Percentiles rank a stretch among this genome's conserved stretches.
These are phyloP conservation scores for Pterocarpus santalinus DNA, from an alignment of 306 rosid genomes.

Conservation along the genomic window DNA sequence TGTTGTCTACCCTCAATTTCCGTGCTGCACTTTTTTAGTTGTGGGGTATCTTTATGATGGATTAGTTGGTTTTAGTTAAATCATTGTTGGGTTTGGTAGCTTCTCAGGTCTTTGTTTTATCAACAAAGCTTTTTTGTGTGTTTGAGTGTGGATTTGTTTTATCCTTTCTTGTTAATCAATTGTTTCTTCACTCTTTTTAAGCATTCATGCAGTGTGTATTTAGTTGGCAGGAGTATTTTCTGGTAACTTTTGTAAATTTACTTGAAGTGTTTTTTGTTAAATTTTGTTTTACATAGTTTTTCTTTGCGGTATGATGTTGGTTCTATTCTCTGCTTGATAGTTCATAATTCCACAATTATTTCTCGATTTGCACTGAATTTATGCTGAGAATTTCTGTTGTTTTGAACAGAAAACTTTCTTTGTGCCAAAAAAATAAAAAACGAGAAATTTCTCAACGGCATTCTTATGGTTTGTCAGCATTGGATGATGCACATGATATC, in stretches of 20 bases:
- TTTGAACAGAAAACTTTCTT: background rate
- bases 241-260: background rate
- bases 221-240: slow-evolving; percentile 12
- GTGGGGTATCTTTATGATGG: too few species aligned
- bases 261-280: background rate
- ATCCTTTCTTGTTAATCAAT: background rate
- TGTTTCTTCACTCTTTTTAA: background rate
- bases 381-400: background rate
- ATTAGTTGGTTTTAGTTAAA: too few species aligned
- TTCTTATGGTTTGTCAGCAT: background rate
- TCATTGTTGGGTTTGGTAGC: slow-evolving; percentile 35
- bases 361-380: background rate
- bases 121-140: background rate
- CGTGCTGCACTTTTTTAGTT: too few species aligned
- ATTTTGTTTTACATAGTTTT: background rate
- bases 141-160: background rate
- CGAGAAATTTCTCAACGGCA: background rate
- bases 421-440: too few species aligned
- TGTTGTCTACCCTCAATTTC: too few species aligned
- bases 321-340: background rate
- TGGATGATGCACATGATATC: background rate
- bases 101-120: slow-evolving; percentile 28
- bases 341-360: background rate
- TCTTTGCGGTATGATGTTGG: slow-evolving; percentile 2
- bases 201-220: background rate